Evolutionary conservation across 352 stramenopile species (phyloP).

Genomic region (Phytophthora pinifolia): DNA sequence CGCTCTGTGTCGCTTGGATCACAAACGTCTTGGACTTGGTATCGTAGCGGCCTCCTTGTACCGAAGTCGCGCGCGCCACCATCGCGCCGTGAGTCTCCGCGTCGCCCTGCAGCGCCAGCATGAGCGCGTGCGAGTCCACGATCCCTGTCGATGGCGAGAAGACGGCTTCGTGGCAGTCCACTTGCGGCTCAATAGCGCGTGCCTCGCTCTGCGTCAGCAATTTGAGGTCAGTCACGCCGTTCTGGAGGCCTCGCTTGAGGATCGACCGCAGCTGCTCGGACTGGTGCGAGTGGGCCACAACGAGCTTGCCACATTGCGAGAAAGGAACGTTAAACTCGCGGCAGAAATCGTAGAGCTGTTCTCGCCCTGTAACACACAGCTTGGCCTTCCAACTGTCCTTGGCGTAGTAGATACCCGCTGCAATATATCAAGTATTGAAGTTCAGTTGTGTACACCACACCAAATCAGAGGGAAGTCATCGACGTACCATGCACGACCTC

Average conservation of each 20-base stretch:
- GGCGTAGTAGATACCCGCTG: constrained; percentile 94
- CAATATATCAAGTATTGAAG: constrained; percentile 1
- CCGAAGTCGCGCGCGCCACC: constrained; percentile 69
- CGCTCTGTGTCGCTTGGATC: constrained; percentile 39
- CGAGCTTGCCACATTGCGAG: constrained; percentile 93
- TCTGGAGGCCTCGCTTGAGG: constrained; percentile 33
- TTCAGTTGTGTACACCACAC: constrained; percentile 18
- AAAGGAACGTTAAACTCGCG: constrained; percentile 74
- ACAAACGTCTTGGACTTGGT: constrained; percentile 32
- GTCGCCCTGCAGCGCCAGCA: constrained; percentile 91
- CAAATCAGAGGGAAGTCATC: background rate
- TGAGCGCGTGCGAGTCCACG: constrained; percentile 92
- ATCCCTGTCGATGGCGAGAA: constrained; percentile 96
- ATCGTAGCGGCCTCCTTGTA: constrained; percentile 49
- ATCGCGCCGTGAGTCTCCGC: constrained; percentile 86
- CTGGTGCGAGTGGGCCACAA: constrained; percentile 87
- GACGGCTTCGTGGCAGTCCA: constrained; percentile 73
- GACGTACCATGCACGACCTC: constrained; percentile 93
- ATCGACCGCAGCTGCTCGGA: constrained; percentile 45
- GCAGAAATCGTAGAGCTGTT: constrained; percentile 94
- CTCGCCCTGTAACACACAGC: constrained; percentile 89
- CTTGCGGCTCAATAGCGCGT: constrained; percentile 48
- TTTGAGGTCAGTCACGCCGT: constrained; percentile 61
- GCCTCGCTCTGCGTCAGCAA: constrained; percentile 49
- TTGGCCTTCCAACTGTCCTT: constrained; percentile 86